Evolutionary conservation across 2,329 filamentous ascomycete species (phyloP).

Genomic region (Sporothrix mexicana): DNA sequence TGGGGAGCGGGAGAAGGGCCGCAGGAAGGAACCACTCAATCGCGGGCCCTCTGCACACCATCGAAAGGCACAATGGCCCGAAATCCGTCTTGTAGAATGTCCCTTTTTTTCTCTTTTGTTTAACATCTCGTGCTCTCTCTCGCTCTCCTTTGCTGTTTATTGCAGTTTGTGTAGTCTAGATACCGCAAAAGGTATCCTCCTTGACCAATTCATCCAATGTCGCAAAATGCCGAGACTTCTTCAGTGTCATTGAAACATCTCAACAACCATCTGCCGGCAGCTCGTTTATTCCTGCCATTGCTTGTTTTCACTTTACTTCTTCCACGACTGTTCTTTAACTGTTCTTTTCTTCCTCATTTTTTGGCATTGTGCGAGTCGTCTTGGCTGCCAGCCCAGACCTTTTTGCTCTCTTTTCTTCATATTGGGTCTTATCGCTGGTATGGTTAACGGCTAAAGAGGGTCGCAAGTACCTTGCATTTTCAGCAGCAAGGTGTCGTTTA

Average conservation of each 20-base stretch:
- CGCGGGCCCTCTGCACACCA: neutral
- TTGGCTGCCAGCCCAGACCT: neutral
- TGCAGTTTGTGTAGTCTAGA: neutral
- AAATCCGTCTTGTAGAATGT: no score
- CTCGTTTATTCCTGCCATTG: constrained; percentile 6
- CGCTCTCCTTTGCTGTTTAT: neutral
- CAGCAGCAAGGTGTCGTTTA: neutral
- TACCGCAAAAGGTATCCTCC: no score
- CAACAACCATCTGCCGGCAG: neutral
- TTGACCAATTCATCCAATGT: no score
- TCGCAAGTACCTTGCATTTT: neutral
- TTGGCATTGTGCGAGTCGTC: constrained; percentile 8
- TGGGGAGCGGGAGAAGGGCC: neutral
- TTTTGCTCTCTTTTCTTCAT: neutral
- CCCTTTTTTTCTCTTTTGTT: neutral
- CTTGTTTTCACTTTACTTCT: neutral
- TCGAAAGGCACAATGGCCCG: constrained; percentile 8
- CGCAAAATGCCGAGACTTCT: neutral
- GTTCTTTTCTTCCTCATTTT: neutral
- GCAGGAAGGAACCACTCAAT: neutral
- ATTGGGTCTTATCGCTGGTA: neutral
- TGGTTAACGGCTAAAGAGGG: neutral
- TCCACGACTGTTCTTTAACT: no score
- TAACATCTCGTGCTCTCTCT: neutral
- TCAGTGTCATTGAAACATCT: neutral